Base-by-base conservation (phyloP, 495 filamentous ascomycete genomes). In the Penicillium antarcticum region DNA sequence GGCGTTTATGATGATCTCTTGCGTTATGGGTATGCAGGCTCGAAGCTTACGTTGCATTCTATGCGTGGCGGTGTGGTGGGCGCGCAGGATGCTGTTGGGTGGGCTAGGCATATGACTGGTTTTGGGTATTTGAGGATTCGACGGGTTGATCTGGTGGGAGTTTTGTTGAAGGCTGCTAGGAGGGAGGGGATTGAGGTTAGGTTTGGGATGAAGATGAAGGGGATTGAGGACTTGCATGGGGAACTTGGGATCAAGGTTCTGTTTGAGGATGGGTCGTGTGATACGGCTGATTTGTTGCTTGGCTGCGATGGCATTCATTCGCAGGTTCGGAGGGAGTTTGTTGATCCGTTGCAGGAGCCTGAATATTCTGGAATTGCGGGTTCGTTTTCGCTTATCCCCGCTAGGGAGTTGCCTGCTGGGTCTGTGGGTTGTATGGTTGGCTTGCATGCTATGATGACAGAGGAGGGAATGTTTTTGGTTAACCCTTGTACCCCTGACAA, bases 291-390 rank as follows among this genome's bases (percentile, higher is more conserved):
- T 64, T 26, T 87, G 11, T 56, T 84, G 8, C 65, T 86, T 44
- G 82, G 76, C 5, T 78, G 80, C 13, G 82, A 85, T 66, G 83
- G 83, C 0, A 78, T 83, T 13, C 76, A 76, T 33, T 73, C 77
- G 14, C 66, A 61, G 5, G 67, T 69, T 2, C 63, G 68, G 4
- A 50, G 61, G 7, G 12, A 44, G 1, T 57, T 69, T 23, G 60
- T 67, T 18, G 65, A 66, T 47, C 60, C 63, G 32, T 56, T 46
- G n/a, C 36, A 61, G 41, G 52, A 48, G 48, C 60, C 52, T 29
- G 68, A 67, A 40, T 66, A 69, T 32, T 62, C 60, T 26, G 67
- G 71, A 32, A 53, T 75, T 37, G 58, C 68, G 7, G 72, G 69
- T 8, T 61, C 78, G 0, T 71, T 71, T 8, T 72, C 78, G 8